phyloP scores from a whole-genome alignment of 2,329 filamentous ascomycete genomes.

The Fusarium musae region DNA sequence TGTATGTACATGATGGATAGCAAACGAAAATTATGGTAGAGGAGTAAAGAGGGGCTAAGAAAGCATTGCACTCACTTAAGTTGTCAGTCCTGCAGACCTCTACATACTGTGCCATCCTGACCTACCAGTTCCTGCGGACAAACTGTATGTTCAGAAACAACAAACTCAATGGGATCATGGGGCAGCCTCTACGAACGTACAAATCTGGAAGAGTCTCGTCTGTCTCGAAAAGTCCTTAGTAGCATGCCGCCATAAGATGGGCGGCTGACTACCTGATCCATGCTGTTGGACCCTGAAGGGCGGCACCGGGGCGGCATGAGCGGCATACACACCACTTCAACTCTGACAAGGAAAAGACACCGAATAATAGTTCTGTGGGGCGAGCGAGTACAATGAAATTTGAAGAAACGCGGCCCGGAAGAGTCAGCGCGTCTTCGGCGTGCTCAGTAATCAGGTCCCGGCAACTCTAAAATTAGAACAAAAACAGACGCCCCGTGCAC shows the following conservation, averaged over 20 bases:
- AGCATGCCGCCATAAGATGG: not conserved
- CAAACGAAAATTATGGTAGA: accelerated
- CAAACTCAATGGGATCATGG: not conserved
- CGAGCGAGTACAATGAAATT: no score
- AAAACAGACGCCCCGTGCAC: accelerated
- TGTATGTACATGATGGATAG: no score
- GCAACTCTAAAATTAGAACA: not conserved
- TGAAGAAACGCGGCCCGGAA: not conserved
- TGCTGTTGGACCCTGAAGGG: not conserved
- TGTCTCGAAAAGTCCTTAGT: not conserved
- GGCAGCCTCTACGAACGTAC: no score
- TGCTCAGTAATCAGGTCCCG: not conserved
- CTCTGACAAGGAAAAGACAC: not conserved
- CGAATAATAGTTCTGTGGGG: not conserved
- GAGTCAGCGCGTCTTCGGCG: not conserved
- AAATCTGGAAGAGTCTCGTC: not conserved
- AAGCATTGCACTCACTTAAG: not conserved
- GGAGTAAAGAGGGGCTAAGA: not conserved
- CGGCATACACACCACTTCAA: not conserved
- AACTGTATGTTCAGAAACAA: not conserved
- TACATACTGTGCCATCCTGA: not conserved
- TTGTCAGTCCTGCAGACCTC: not conserved
- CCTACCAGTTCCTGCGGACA: not conserved
- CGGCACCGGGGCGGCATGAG: not conserved
- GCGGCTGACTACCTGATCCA: not conserved